Evolutionary conservation across 192 early-diverging fungal species (phyloP), one percentile per base, ranked within the genome.

Genomic region (Mortierella antarctica): DNA sequence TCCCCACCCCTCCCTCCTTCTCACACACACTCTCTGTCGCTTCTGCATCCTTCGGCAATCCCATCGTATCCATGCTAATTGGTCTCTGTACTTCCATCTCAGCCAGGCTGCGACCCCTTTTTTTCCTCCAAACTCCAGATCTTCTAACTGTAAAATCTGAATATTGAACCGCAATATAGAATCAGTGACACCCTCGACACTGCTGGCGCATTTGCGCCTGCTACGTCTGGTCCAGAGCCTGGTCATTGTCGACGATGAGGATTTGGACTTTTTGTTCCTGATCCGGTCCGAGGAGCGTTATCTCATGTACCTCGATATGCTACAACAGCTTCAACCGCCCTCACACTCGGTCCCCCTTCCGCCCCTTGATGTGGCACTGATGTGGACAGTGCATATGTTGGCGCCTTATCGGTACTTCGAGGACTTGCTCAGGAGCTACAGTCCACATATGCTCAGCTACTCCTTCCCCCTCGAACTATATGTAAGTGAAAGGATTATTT

Each of bases 321-420:
- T 91, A 44, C 63, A 81, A 47, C 78, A 85, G 48, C 73, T 81
- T 2, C 54, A 65, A 21, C 82, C 85, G 15, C 49, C 54, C 14
- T 40, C 54, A 5, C 44, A 82, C n/a, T 84, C 86, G 5, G 55
- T 90, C 2, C 76, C 76, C 0, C 50, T 79, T 0, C 89, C 89
- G 8, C 83, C 83, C 10, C 55, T 65, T 87, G 88, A 90, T 77
- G 88, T 91, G n/a, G 86, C 86, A 0, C 66, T 84, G 61, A 87
- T 91, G 72, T 91, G 90, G 90, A 89, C 89, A 45, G 74, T 76
- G 21, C 91, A 92, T 67, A 85, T 88, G 85, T 71, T 92, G 15
- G 82, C 82, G 7, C 89, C 89, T 0, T 70, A 85, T 39, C 77
- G 85, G 18, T 92, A 92, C 82, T 73, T 88, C 47, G 88, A 92